Conservation (phyloP, 2,329 filamentous ascomycete genomes). For the Pseudogymnoascus sp. region DNA sequence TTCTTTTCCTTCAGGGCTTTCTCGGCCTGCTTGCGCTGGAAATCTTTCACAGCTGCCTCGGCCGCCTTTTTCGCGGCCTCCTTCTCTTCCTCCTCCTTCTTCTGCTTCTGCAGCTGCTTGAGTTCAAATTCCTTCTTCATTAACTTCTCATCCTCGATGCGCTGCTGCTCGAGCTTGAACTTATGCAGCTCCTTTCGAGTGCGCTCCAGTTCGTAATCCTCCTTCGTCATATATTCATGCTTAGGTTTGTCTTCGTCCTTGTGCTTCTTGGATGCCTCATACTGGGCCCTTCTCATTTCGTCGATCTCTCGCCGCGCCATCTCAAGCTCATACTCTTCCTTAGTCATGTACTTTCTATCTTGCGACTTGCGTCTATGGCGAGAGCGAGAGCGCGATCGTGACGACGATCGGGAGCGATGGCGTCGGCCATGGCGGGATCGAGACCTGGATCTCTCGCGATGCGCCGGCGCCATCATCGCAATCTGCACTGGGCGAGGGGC, state of each 20-base stretch:
- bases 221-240: slow-evolving; percentile 32
- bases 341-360: slow-evolving; percentile 28
- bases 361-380: slow-evolving; percentile 13
- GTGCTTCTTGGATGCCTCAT: slow-evolving; percentile 37
- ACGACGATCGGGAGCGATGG: slow-evolving; percentile 11
- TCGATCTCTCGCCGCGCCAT: slow-evolving; percentile 29
- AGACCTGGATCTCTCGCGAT: slow-evolving; percentile 14
- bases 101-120: slow-evolving; percentile 40
- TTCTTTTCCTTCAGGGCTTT: slow-evolving; percentile 31
- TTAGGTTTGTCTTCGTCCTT: slow-evolving; percentile 11
- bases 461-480: background rate
- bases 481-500: background rate
- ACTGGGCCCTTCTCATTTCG: slow-evolving; percentile 31
- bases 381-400: slow-evolving; percentile 32
- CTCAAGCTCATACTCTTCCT: slow-evolving; percentile 37
- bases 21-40: slow-evolving; percentile 32
- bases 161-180: slow-evolving; percentile 38
- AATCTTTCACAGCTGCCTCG: slow-evolving; percentile 46
- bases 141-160: slow-evolving; percentile 41
- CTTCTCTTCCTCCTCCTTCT: slow-evolving; percentile 39
- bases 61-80: slow-evolving; percentile 44
- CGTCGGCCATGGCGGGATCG: slow-evolving; percentile 25
- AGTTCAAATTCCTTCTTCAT: slow-evolving; percentile 47
- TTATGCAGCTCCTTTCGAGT: slow-evolving; percentile 37
- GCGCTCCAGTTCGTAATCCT: slow-evolving; percentile 42